Evolutionary conservation across 2,329 filamentous ascomycete species (phyloP).

Genomic region (Camptophora hylomeconis): DNA sequence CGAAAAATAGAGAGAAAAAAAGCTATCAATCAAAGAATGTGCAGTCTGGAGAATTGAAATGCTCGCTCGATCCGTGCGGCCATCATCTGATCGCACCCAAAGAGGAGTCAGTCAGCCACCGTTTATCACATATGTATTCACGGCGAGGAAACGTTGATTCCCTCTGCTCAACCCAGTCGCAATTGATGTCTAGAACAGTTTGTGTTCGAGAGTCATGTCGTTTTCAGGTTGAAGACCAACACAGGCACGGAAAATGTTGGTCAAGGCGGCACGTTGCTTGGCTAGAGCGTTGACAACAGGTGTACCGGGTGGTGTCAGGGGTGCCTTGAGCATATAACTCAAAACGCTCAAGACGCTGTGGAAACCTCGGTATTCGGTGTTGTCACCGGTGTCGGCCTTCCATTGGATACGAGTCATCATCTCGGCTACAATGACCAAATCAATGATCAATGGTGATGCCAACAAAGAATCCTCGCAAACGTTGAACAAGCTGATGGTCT

Average conservation of each 20-base stretch:
- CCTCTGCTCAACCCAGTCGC: not conserved
- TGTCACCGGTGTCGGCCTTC: conserved; percentile 49
- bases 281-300: conserved; percentile 90
- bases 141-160: not conserved
- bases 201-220: conserved; percentile 98
- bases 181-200: conserved; percentile 55
- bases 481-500: conserved; percentile 97
- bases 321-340: conserved; percentile 98
- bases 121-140: not conserved
- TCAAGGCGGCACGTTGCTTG: conserved; percentile 88
- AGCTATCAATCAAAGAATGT: not conserved
- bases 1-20: not conserved
- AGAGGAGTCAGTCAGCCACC: not conserved
- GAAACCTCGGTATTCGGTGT: conserved; percentile 74
- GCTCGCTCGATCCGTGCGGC: not conserved
- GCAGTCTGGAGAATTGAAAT: conserved; percentile 1
- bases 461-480: conserved; percentile 97
- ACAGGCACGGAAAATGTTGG: conserved; percentile 97
- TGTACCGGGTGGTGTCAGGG: conserved; percentile 83
- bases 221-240: conserved; percentile 93
- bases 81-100: not conserved
- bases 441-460: conserved; percentile 92
- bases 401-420: conserved; percentile 98
- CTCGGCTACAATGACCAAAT: conserved; percentile 82
- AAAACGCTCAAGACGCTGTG: conserved; percentile 93